A percentile compares a stretch with the other conserved stretches of the same genome.
Evolutionary conservation across 805 yeast genomes (phyloP).

Genomic region (Candida germanica): DNA sequence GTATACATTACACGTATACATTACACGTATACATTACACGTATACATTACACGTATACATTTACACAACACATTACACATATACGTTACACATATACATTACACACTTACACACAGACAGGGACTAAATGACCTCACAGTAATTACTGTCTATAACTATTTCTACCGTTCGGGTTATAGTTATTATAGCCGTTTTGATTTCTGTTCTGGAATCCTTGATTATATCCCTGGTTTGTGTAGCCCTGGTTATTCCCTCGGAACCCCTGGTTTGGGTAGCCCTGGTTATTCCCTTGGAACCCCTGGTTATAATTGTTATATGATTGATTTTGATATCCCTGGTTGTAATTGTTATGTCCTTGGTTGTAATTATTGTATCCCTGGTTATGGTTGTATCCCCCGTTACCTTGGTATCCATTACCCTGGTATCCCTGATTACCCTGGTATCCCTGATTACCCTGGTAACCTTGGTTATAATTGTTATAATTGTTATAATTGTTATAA

Average conservation of each 20-base stretch:
- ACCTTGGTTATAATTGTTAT: constrained; percentile 12
- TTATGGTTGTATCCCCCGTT: constrained; percentile 10
- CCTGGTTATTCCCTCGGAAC: constrained; percentile 4
- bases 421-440: constrained; percentile 14
- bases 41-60: no score
- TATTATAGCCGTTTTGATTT: constrained; percentile 1
- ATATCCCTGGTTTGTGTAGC: no score
- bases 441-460: constrained; percentile 3
- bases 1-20: no score
- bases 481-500: constrained; percentile 1
- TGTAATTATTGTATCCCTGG: constrained; percentile 11
- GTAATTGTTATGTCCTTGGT: constrained; percentile 12
- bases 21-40: no score
- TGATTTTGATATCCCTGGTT: constrained; percentile 13
- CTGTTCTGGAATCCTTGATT: no score
- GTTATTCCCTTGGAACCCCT: neutral
- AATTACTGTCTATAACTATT: constrained; percentile 13
- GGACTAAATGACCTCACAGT: no score
- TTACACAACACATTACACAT: no score
- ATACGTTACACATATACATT: no score
- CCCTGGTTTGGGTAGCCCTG: constrained; percentile 2
- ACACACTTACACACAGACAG: no score
- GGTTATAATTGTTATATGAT: constrained; percentile 12
- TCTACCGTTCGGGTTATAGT: constrained; percentile 1
- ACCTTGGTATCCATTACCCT: constrained; percentile 12